phyloP scores from a whole-genome alignment of 305 asterid species.

The Coffea humblotiana region DNA sequence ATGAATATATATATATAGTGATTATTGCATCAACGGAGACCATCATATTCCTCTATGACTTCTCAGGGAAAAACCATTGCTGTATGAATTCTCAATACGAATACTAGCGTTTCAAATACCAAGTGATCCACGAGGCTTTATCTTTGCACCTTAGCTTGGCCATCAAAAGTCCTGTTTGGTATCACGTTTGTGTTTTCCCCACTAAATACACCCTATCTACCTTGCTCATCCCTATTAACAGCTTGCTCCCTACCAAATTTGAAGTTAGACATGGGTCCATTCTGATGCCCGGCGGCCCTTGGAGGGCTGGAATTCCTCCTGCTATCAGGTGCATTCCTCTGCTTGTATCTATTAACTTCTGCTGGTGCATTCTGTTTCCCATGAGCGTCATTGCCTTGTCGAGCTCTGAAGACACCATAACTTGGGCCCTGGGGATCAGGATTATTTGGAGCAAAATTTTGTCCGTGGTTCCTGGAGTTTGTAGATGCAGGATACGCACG shows the following conservation, averaged over 20 bases:
- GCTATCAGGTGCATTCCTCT: conserved; percentile 35
- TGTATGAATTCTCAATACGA: not conserved
- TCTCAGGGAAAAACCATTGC: too few relatives aligned
- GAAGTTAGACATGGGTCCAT: conserved; percentile 13
- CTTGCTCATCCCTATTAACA: conserved; percentile 23
- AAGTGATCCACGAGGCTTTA: not conserved
- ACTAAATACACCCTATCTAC: conserved; percentile 19
- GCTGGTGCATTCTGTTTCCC: conserved; percentile 29
- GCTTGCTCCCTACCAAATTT: conserved; percentile 19
- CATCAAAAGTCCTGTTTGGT: not conserved
- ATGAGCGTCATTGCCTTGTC: conserved; percentile 22
- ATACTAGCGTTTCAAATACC: not conserved
- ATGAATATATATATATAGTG: not conserved
- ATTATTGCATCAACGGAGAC: not conserved
- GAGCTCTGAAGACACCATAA: conserved; percentile 50
- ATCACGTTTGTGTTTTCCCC: not conserved
- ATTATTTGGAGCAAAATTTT: conserved; percentile 30
- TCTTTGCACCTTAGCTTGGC: conserved; percentile 15
- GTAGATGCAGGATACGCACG: conserved; percentile 17
- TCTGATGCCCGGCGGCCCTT: conserved; percentile 17
- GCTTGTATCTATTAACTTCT: conserved; percentile 57
- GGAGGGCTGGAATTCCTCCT: conserved; percentile 32
- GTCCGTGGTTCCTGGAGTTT: conserved; percentile 19
- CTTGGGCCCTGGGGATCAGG: conserved; percentile 42
- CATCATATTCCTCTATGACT: not conserved